Conservation (phyloP, 345 rosid genomes). For the Gossypium sturtianum region DNA sequence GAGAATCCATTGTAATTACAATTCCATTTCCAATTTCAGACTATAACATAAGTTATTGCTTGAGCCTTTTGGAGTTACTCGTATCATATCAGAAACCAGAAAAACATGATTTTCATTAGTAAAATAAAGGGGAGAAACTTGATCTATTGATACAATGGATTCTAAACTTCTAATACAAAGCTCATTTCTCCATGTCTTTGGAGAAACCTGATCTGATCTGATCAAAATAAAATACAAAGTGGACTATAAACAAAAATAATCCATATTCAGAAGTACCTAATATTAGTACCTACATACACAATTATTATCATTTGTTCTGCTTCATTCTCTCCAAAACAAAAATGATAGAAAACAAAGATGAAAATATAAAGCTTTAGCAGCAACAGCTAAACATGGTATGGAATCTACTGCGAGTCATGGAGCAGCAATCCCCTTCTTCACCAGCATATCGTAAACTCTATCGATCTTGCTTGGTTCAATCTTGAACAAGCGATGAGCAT, state of each 20-base stretch:
- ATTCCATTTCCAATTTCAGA: background rate
- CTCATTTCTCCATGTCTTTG: background rate
- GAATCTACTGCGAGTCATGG: slow-evolving; percentile 23
- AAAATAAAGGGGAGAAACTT: background rate
- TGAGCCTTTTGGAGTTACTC: background rate
- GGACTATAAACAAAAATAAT: background rate
- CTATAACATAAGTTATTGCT: too few relatives aligned
- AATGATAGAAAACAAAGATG: background rate
- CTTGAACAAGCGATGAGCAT: slow-evolving; percentile 75
- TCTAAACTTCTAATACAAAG: background rate
- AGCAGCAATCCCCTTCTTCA: slow-evolving; percentile 84
- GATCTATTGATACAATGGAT: background rate
- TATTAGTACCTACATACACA: background rate
- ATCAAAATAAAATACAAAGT: background rate
- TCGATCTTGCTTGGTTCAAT: slow-evolving; percentile 76
- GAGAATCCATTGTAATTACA: too few relatives aligned
- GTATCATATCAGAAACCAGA: too few relatives aligned
- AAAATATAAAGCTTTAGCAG: background rate
- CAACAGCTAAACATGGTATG: background rate
- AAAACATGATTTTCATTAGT: background rate
- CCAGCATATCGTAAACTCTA: slow-evolving; percentile 84
- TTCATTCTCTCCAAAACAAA: background rate
- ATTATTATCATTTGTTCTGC: background rate
- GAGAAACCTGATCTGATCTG: background rate
- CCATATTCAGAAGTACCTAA: background rate